phyloP scores from a whole-genome alignment of 1,284 basidiomycete genomes.

The Apiotrichum porosum region DNA sequence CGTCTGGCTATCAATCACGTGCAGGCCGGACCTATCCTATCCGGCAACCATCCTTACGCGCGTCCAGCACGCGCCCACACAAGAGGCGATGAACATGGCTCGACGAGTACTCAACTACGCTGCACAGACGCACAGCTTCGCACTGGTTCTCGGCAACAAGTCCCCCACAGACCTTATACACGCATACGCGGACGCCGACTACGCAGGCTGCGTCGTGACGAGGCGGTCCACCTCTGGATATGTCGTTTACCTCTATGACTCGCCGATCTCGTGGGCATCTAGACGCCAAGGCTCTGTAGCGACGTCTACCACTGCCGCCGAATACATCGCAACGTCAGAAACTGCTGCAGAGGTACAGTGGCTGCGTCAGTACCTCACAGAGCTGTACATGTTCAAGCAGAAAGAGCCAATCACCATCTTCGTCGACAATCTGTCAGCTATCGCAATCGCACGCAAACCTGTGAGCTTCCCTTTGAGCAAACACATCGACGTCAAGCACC shows the following conservation, averaged over 20 bases:
- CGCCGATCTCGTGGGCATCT: constrained; percentile 48
- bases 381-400: constrained; percentile 26
- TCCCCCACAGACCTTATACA: too few relatives aligned
- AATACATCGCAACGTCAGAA: constrained; percentile 54
- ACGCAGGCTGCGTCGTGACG: not conserved
- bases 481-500: constrained; percentile 51
- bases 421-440: constrained; percentile 48
- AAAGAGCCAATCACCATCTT: too few relatives aligned
- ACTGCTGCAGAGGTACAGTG: constrained; percentile 49
- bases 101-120: constrained; percentile 51
- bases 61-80: constrained; percentile 13
- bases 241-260: constrained; percentile 36
- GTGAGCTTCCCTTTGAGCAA: constrained; percentile 43
- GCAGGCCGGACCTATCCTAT: constrained; percentile 32
- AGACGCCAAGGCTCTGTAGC: constrained; percentile 47
- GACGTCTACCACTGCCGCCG: constrained; percentile 49
- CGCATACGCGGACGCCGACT: constrained; percentile 2
- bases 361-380: constrained; percentile 34
- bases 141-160: constrained; percentile 25
- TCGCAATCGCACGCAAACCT: constrained; percentile 45
- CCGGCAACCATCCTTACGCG: constrained; percentile 26
- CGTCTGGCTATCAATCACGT: constrained; percentile 24
- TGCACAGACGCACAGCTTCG: constrained; percentile 30
- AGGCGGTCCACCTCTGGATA: constrained; percentile 48
- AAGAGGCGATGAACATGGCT: constrained; percentile 48